phyloP scores from a whole-genome alignment of 2,329 filamentous ascomycete genomes.

The Colletotrichum musae region DNA sequence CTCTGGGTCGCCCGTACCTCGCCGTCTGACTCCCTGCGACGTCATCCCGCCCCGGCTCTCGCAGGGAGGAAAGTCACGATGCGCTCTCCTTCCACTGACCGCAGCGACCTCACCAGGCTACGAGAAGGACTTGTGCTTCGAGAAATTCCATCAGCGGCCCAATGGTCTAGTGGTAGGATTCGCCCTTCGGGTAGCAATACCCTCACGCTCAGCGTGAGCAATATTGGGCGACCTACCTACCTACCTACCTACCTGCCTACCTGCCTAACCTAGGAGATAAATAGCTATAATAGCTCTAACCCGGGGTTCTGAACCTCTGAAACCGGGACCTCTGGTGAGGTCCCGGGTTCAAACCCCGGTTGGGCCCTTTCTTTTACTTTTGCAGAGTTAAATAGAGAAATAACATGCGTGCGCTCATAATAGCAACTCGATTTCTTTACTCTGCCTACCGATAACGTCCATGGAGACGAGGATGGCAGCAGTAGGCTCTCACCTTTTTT shows the following conservation, averaged over 20 bases:
- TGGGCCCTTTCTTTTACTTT: constrained; percentile 20
- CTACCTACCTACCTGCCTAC: too few species aligned
- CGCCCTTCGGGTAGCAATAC: constrained; percentile 36
- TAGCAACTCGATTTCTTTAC: too few species aligned
- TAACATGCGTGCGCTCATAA: too few species aligned
- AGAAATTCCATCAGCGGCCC: neutral
- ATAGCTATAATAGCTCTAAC: too few species aligned
- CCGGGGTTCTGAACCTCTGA: too few species aligned
- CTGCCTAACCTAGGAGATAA: too few species aligned
- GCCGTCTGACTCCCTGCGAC: constrained; percentile 5
- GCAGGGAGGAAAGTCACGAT: neutral
- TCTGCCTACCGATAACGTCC: too few species aligned
- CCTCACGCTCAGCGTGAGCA: constrained; percentile 23
- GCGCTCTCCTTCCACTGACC: neutral
- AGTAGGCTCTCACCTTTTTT: too few species aligned
- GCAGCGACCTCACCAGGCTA: neutral
- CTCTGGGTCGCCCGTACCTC: neutral
- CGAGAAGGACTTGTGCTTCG: neutral
- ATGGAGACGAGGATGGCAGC: too few species aligned
- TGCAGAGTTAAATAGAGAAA: too few species aligned
- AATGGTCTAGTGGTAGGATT: constrained; percentile 41
- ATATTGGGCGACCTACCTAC: constrained; percentile 32
- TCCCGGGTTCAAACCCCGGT: constrained; percentile 38
- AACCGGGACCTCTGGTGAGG: too few species aligned
- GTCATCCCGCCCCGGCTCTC: neutral